Evolutionary conservation across 805 yeast species (phyloP).

Genomic region (Nadsonia fulvescens): DNA sequence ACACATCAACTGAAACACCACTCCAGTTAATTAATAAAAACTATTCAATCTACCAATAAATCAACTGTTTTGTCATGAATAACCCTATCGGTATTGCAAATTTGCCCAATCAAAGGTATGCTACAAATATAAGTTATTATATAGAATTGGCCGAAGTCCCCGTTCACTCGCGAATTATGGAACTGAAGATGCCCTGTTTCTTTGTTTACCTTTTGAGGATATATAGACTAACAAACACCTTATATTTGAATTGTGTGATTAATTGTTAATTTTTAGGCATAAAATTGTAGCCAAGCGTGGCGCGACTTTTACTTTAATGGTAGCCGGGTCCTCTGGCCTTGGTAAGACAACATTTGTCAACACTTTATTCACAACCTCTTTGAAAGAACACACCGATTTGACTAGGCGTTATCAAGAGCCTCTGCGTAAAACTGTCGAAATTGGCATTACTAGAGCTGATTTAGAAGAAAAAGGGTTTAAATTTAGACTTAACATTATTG

Average conservation of each 20-base stretch:
- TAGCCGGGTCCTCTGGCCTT: constrained; percentile 66
- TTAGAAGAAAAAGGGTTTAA: constrained; percentile 48
- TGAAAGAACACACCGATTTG: constrained; percentile 25
- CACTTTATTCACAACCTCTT: constrained; percentile 47
- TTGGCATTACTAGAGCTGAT: constrained; percentile 26
- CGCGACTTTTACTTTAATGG: constrained; percentile 60
- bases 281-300: constrained; percentile 31
- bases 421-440: constrained; percentile 23
- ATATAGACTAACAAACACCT: no score
- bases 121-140: not conserved
- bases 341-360: constrained; percentile 70
- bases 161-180: constrained; percentile 1
- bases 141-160: not conserved
- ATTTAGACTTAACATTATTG: constrained; percentile 63
- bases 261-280: constrained; percentile 17
- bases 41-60: no score
- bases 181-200: no score
- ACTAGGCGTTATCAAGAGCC: constrained; percentile 20
- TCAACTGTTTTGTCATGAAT: no score
- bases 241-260: not conserved
- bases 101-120: constrained; percentile 16
- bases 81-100: constrained; percentile 14
- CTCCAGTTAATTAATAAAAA: no score
- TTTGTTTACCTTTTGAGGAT: no score
- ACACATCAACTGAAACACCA: no score